Evolutionary conservation across 331 rosid genomes (phyloP), one percentile per base, ranked within the genome.

Genomic region (Arachis monticola): DNA sequence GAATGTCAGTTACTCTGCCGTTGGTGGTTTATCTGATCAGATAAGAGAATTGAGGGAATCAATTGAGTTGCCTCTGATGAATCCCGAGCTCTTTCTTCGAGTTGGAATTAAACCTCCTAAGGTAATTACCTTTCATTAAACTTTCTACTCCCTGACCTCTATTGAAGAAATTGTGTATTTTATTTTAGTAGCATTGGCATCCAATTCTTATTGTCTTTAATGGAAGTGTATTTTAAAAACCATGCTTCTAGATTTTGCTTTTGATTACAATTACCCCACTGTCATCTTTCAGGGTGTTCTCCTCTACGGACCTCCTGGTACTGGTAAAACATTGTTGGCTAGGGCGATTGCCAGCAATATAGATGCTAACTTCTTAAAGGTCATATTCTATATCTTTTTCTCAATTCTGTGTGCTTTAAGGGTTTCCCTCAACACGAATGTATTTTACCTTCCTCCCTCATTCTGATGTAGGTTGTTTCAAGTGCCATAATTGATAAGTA

Each of bases 81-180:
- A 94, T 75, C 99, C 99, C 32, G 99, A 94, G 86, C 96, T 94
- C 74, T 94, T 94, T 77, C 50, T 90, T 61, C 87, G 99, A 66
- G 99, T 94, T 82, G 99, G 99, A 60, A 90, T 95, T 79, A 95
- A 95, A 75, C 99, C 99, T 22, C 99, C 99, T 7, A 95, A 95
- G 97, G 99, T 92, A 50, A 12, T 74, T 67, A 44, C 10, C 45
- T 44, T 56, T 73, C 76, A 56, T 27, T 12, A 7, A 42, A 53
- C 52, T 47, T 48, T 66, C 11, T 31, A 22, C 60, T 62, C 32
- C 35, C 67, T 51, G 48, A 52, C 61, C 68, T 64, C 8, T 35
- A 7, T 57, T 61, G 22, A 27, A 48, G 10, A 79, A 30, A 51
- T 46, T 64, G n/a, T 58, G 3, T 75, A 12, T n/a, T 58, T 73